Conservation (phyloP, 192 early-diverging fungal genomes). For the Coemansia sp. region DNA sequence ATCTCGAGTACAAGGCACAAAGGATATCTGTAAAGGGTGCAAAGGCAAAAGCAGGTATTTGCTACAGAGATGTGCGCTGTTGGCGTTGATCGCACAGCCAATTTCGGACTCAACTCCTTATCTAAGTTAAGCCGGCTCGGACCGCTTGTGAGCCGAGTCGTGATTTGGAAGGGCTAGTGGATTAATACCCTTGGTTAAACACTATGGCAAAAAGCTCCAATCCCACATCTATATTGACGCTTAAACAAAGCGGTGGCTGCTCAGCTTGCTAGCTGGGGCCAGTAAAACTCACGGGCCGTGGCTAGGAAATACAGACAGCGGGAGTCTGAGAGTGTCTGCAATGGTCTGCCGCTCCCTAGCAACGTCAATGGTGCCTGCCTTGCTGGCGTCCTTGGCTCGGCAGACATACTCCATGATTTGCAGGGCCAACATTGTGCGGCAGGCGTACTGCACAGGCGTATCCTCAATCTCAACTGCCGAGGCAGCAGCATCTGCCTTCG, state of each 20-base stretch:
- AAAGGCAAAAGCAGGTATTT: too few species aligned
- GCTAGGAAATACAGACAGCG: conserved; percentile 16
- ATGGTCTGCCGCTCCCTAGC: conserved; percentile 27
- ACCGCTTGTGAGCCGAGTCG: background rate
- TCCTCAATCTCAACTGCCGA: conserved; percentile 46
- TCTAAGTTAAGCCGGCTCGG: background rate
- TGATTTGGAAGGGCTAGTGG: background rate
- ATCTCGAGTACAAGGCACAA: too few species aligned
- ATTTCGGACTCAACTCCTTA: background rate
- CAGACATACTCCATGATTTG: conserved; percentile 42
- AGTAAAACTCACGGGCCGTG: too few species aligned
- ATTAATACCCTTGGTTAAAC: too few species aligned
- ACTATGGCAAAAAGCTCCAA: too few species aligned
- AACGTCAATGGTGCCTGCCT: conserved; percentile 2
- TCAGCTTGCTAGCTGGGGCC: too few species aligned
- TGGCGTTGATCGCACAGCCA: too few species aligned
- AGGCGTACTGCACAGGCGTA: conserved; percentile 49
- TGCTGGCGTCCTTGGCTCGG: background rate
- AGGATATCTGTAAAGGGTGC: too few species aligned
- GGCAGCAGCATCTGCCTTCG: conserved; percentile 5
- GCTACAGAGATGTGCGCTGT: too few species aligned
- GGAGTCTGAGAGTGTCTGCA: conserved; percentile 27
- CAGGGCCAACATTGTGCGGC: conserved; percentile 43
- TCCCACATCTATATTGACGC: too few species aligned
- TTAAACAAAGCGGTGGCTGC: too few species aligned